These are phyloP conservation scores for Hypoxylon fragiforme DNA, from an alignment of 495 filamentous ascomycete species.

Conservation along the genomic window DNA sequence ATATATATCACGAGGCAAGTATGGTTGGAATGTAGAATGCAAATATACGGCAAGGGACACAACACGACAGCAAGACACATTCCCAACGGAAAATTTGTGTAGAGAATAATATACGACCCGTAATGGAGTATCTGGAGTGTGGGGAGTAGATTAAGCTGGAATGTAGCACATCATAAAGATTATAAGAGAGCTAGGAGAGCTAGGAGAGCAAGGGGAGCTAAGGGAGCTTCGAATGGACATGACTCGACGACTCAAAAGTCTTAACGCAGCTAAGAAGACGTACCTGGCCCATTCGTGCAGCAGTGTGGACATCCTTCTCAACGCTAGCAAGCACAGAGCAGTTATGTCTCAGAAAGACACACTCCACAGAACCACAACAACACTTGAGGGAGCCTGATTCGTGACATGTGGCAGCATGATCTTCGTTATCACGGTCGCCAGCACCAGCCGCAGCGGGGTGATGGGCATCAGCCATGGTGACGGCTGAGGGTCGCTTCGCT, in stretches of 20 bases:
- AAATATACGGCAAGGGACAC: background rate
- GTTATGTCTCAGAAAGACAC: constrained; percentile 78
- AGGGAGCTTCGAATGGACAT: constrained; percentile 1
- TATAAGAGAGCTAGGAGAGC: background rate
- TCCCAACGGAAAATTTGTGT: constrained; percentile 2
- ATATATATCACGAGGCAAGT: background rate
- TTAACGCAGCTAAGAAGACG: constrained; percentile 32
- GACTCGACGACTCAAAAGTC: constrained; percentile 4
- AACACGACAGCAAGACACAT: constrained; percentile 9
- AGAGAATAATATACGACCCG: background rate
- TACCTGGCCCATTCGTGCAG: constrained; percentile 88
- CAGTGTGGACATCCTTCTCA: constrained; percentile 82
- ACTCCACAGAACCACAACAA: constrained; percentile 83
- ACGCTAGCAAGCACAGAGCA: constrained; percentile 74
- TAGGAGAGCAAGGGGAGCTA: constrained; percentile 13
- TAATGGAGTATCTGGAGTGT: too few relatives aligned
- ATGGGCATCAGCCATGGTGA: constrained; percentile 33
- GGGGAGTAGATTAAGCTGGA: constrained; percentile 13
- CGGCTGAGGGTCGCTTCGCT: constrained; percentile 23
- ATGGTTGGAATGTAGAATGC: constrained; percentile 10
- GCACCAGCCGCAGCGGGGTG: constrained; percentile 15
- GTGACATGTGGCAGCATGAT: constrained; percentile 13
- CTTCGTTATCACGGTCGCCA: constrained; percentile 19
- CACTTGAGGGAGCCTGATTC: constrained; percentile 51
- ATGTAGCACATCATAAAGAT: constrained; percentile 11